These are phyloP conservation scores for Cryphonectria japonica DNA, from an alignment of 2,329 filamentous ascomycete species.

Conservation along the genomic window DNA sequence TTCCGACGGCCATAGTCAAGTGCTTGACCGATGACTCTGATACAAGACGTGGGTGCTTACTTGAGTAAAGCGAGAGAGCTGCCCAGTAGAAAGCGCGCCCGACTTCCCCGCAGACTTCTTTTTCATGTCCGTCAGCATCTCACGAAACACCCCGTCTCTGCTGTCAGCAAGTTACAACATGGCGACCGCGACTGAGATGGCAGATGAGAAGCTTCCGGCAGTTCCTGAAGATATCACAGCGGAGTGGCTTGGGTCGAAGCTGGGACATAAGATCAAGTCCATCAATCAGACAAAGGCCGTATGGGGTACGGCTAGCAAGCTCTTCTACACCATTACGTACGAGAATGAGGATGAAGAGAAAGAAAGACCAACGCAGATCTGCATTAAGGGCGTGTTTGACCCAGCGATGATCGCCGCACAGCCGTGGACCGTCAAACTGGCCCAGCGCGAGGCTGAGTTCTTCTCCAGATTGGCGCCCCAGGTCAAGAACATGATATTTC, in stretches of 20 bases:
- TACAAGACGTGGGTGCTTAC: neutral
- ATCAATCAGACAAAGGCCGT: slow-evolving; percentile 32
- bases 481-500: slow-evolving; percentile 13
- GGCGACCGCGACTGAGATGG: neutral
- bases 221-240: slow-evolving; percentile 35
- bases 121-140: neutral
- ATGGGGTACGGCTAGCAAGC: slow-evolving; percentile 37
- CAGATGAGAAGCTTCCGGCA: slow-evolving; percentile 31
- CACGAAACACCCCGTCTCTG: neutral
- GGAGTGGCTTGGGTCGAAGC: slow-evolving; percentile 35
- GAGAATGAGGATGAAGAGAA: slow-evolving; percentile 32
- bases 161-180: neutral
- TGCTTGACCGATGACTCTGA: neutral
- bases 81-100: neutral
- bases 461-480: slow-evolving; percentile 15
- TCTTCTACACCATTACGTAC: slow-evolving; percentile 38
- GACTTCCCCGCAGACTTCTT: neutral
- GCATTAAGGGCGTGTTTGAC: slow-evolving; percentile 24
- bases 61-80: neutral
- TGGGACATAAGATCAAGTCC: slow-evolving; percentile 36
- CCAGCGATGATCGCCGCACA: slow-evolving; percentile 7
- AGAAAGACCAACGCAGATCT: slow-evolving; percentile 28
- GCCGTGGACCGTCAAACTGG: slow-evolving; percentile 15
- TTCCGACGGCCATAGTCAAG: neutral
- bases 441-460: slow-evolving; percentile 19